Percentiles rank a stretch among this genome's conserved stretches.
Conservation (phyloP, 2,329 filamentous ascomycete genomes). For the Aureobasidium sp. region DNA sequence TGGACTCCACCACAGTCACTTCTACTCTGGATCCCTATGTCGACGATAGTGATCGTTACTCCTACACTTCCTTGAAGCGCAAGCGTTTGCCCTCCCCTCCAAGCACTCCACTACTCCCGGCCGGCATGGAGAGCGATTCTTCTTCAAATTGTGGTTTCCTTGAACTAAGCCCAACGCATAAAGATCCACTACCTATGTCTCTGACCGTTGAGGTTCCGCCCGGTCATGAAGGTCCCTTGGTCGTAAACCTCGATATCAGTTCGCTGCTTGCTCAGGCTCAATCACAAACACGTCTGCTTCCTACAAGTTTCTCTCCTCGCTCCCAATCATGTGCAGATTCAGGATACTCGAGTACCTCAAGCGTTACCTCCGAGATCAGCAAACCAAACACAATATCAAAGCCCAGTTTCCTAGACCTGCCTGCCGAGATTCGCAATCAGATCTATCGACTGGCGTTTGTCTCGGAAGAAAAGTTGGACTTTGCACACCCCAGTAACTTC, state of each 20-base stretch:
- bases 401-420: constrained; percentile 29
- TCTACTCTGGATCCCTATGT: constrained; percentile 24
- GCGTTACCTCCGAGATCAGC: constrained; percentile 1
- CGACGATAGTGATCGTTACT: constrained; percentile 24
- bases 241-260: constrained; percentile 31
- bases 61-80: constrained; percentile 19
- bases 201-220: constrained; percentile 39
- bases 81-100: constrained; percentile 22
- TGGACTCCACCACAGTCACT: constrained; percentile 27
- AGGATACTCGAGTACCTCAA: constrained; percentile 6
- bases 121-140: constrained; percentile 26
- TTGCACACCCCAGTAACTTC: constrained; percentile 30
- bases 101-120: constrained; percentile 18
- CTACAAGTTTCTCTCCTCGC: background rate
- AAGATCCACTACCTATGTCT: constrained; percentile 22
- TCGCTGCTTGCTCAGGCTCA: constrained; percentile 3
- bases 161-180: constrained; percentile 16
- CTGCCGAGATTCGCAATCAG: constrained; percentile 38
- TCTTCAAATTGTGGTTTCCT: constrained; percentile 16
- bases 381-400: background rate
- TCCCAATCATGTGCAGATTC: constrained; percentile 1
- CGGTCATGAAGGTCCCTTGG: constrained; percentile 37
- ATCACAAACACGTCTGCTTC: background rate
- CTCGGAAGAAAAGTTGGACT: constrained; percentile 25
- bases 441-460: constrained; percentile 39